These are phyloP conservation scores for Eragrostis tef DNA, from an alignment of 202 grass and related monocot genomes.

Conservation along the genomic window DNA sequence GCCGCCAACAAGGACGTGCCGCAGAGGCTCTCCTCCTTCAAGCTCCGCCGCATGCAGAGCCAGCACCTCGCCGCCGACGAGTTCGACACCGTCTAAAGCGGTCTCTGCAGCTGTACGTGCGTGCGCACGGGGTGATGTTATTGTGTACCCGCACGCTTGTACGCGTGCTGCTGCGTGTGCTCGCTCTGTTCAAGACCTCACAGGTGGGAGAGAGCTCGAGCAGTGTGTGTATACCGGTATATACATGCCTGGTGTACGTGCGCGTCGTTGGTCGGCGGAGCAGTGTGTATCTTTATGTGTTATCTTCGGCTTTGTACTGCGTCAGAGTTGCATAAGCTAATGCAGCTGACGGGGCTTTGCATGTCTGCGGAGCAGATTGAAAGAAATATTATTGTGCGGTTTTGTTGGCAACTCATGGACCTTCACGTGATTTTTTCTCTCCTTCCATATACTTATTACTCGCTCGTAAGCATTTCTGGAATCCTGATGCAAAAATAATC, in stretches of 20 bases:
- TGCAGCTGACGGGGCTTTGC: background rate
- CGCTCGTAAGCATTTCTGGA: too few relatives aligned
- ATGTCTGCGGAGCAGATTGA: constrained; percentile 17
- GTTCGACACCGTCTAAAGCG: constrained; percentile 52
- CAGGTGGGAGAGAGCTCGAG: constrained; percentile 23
- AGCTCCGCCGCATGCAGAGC: constrained; percentile 93
- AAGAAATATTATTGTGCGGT: constrained; percentile 1
- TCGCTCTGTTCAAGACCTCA: constrained; percentile 38
- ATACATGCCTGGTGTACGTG: constrained; percentile 25
- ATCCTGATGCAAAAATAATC: too few relatives aligned
- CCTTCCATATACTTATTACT: too few relatives aligned
- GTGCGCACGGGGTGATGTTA: background rate
- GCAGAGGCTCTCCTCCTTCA: constrained; percentile 83
- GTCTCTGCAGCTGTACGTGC: background rate
- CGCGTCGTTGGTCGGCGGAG: constrained; percentile 1
- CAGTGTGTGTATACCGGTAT: constrained; percentile 15
- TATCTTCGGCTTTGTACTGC: constrained; percentile 27
- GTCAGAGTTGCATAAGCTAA: constrained; percentile 7
- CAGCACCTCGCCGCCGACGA: constrained; percentile 57
- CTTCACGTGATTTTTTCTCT: background rate
- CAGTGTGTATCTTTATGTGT: background rate
- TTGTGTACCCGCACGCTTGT: background rate
- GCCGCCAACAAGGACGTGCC: constrained; percentile 17
- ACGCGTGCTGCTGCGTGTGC: background rate
- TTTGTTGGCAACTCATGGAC: background rate